These are phyloP conservation scores for Psilocybe subaeruginosa DNA, from an alignment of 768 basidiomycete species.

Conservation along the genomic window DNA sequence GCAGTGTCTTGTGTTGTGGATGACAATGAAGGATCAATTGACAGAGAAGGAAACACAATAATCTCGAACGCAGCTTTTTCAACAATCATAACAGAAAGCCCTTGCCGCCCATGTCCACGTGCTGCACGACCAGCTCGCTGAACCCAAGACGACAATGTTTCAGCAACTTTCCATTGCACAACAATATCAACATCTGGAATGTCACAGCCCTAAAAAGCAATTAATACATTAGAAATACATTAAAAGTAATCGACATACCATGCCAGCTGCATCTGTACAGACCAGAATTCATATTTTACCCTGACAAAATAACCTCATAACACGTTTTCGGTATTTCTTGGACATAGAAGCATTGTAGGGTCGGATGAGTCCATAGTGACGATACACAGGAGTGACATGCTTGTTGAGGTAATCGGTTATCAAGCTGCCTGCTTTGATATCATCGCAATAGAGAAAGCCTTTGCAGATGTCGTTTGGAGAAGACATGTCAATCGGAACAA, in stretches of 20 bases:
- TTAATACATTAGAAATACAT: not conserved
- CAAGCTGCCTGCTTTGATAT: slow-evolving; percentile 23
- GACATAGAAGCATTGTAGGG: slow-evolving; percentile 30
- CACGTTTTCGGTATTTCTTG: slow-evolving; percentile 20
- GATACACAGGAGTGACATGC: not conserved
- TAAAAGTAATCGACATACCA: slow-evolving; percentile 21
- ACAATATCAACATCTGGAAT: slow-evolving; percentile 37
- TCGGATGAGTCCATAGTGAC: slow-evolving; percentile 17
- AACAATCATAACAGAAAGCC: slow-evolving; percentile 30
- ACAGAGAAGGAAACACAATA: slow-evolving; percentile 11
- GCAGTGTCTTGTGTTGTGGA: not conserved
- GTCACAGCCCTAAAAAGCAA: slow-evolving; percentile 29
- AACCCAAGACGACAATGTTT: slow-evolving; percentile 29
- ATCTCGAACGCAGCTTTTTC: slow-evolving; percentile 25
- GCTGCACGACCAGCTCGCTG: slow-evolving; percentile 37
- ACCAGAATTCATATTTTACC: slow-evolving; percentile 31
- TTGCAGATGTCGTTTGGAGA: slow-evolving; percentile 23
- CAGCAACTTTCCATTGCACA: slow-evolving; percentile 38
- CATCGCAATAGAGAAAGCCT: slow-evolving; percentile 33
- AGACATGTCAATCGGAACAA: slow-evolving; percentile 20
- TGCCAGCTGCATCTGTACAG: slow-evolving; percentile 40
- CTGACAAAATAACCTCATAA: slow-evolving; percentile 27
- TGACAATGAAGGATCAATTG: not conserved
- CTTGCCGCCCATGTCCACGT: slow-evolving; percentile 16
- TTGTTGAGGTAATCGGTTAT: slow-evolving; percentile 22